Evolutionary conservation across 164 flowering plant genomes (phyloP), one percentile per base, ranked within the genome.

Genomic region (Vitis amurensis): DNA sequence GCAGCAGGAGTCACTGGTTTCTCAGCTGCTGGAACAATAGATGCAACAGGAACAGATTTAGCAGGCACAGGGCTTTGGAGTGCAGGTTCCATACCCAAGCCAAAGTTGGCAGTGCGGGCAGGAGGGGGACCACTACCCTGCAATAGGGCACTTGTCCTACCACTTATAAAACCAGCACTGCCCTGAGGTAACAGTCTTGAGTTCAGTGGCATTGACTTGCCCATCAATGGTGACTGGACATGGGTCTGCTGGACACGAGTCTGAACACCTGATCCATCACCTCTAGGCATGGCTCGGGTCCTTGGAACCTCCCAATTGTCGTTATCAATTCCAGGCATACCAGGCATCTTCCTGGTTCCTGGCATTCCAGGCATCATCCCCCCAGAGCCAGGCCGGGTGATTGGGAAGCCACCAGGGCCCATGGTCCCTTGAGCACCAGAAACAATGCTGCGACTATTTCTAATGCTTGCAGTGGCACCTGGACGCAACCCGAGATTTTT

Each of bases 361-460:
- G 99, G 99, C 96, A 95, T 91, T 31, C 98, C 99, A 63, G 97
- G 98, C 97, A 95, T 93, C 99, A 93, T 83, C 47, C 97, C 99
- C 48, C 97, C 97, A 30, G 87, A 7, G 12, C 97, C 98, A 61
- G 92, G 97, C n/a, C 95, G 84, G 50, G 71, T 80, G 16, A 85
- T 79, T 12, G 93, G 92, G 69, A 83, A 84, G 31, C 97, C 92
- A 2, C 89, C 88, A 17, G 92, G 85, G 48, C 87, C 75, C 2
- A 80, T 55, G 55, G 66, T 80, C 27, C 87, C 89, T 68, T 81
- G 78, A 48, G 74, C 75, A 66, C 86, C 89, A 69, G 86, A 66
- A 69, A 68, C 69, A 29, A 69, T 57, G 27, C 70, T 74, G 53
- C 95, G 91, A 37, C 66, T 73, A 69, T 80, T 90, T 77, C 97